Base-by-base conservation (phyloP, 768 basidiomycete genomes). In the Galerina marginata region DNA sequence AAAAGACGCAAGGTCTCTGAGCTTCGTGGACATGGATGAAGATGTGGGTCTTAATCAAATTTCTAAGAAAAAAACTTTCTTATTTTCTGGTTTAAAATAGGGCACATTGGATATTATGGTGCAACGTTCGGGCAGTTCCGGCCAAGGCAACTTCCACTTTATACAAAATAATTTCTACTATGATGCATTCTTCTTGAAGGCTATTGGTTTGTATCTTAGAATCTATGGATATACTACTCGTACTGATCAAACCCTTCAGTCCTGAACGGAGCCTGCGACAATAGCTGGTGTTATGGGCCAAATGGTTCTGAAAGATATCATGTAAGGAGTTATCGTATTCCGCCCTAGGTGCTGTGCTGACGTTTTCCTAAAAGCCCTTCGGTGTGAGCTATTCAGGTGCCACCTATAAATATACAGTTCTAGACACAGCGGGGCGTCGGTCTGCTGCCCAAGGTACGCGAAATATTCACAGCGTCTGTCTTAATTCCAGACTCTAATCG, bases 171-270 rank as follows among this genome's bases (percentile, higher is more conserved):
- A 98, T 73, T 93, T 96, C 69, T 99, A 96, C 69, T 95, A 95
- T 70, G 97, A 99, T 65, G 96, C 97, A 0, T 99, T 99, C 80
- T 99, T 99, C 85, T 81, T 99, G 54, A 98, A 98, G 71, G 94
- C 97, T 2, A 92, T 95, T 44, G 90, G 96, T 96, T 44, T 45
- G 87, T 75, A 23, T 9, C 54, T 42, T 40, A 6, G 16, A 6
- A 33, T 37, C 23, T 38, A n/a, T 38, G 44, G 36, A 12, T 7
- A 4, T 16, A 20, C 12, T 12, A 33, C 29, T 29, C 9, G 29
- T 26, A 23, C 55, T 58, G 20, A 60, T 4, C 29, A 33, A 36
- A 11, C 12, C 9, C 4, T 16, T 16, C 65, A 95, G 95, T 97
- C 0, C 76, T 98, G 38, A 98, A 98, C 66, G 96, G 96, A 15